A percentile compares a stretch with the other conserved stretches of the same genome.
Conservation (phyloP, 305 asterid species). For the Solanum hybrid region DNA sequence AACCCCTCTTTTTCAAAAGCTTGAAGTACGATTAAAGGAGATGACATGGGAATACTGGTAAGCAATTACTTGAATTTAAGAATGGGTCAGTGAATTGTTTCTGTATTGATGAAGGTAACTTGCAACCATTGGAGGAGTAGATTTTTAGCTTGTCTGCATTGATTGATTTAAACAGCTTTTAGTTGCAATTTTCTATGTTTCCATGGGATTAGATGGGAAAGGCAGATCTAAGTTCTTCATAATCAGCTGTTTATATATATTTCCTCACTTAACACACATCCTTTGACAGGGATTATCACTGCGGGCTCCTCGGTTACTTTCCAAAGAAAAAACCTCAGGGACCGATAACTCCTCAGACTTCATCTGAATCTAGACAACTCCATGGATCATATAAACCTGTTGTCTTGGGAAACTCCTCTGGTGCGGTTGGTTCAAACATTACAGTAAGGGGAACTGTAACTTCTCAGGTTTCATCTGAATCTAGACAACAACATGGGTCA, state of each 20-base stretch:
- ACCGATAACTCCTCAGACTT: slow-evolving; percentile 13
- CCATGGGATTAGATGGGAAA: not conserved
- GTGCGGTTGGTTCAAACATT: slow-evolving; percentile 19
- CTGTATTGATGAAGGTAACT: not conserved
- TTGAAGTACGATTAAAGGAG: slow-evolving; percentile 30
- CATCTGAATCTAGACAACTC: slow-evolving; percentile 20
- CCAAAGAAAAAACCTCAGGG: slow-evolving; percentile 26
- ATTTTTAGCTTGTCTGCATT: not conserved
- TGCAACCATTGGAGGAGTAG: not conserved
- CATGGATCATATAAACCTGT: slow-evolving; percentile 38
- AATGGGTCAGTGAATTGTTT: not conserved
- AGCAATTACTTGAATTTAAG: not conserved
- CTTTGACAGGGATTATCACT: slow-evolving; percentile 31
- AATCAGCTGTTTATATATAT: not conserved
- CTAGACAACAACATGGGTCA: slow-evolving; percentile 19
- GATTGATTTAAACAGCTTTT: not conserved
- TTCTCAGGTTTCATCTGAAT: slow-evolving; percentile 20
- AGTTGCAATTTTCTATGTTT: not conserved
- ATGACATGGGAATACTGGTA: slow-evolving; percentile 42
- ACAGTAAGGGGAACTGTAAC: slow-evolving; percentile 22
- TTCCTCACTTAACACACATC: not conserved
- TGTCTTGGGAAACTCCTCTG: slow-evolving; percentile 24
- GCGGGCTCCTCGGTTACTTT: slow-evolving; percentile 31
- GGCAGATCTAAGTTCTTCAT: not conserved
- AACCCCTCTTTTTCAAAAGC: slow-evolving; percentile 40